Evolutionary conservation across 768 basidiomycete genomes (phyloP).

Genomic region (Austroboletus festivus): DNA sequence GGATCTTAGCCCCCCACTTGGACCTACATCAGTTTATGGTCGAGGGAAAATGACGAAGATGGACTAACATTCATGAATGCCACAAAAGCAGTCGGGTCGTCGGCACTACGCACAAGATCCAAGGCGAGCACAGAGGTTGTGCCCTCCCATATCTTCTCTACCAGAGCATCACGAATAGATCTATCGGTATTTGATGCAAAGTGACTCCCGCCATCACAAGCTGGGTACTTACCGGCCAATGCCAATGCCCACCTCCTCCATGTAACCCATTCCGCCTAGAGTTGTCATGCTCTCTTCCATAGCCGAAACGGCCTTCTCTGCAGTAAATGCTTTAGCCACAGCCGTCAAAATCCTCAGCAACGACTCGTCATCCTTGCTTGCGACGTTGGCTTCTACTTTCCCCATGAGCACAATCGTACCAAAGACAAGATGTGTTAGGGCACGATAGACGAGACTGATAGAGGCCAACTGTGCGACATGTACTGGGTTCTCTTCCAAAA

Average conservation of each 20-base stretch:
- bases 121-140: conserved; percentile 65
- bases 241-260: conserved; percentile 77
- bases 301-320: conserved; percentile 57
- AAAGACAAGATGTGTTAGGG: conserved; percentile 60
- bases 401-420: conserved; percentile 59
- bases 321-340: conserved; percentile 65
- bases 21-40: background rate
- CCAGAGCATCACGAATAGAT: conserved; percentile 62
- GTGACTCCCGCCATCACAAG: background rate
- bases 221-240: conserved; percentile 47
- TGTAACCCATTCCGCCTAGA: conserved; percentile 77
- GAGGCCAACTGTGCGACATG: conserved; percentile 66
- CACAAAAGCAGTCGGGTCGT: conserved; percentile 40
- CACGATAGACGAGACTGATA: conserved; percentile 61
- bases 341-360: conserved; percentile 66
- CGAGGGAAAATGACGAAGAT: no score
- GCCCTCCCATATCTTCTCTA: conserved; percentile 85
- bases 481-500: conserved; percentile 53
- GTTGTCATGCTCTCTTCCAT: conserved; percentile 75
- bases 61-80: conserved; percentile 50
- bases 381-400: conserved; percentile 54
- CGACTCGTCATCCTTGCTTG: conserved; percentile 45
- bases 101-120: conserved; percentile 58
- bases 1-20: conserved; percentile 52
- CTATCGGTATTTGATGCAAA: conserved; percentile 21